These are phyloP conservation scores for Micromonas commoda DNA, from an alignment of 139 green algal species.

Conservation along the genomic window DNA sequence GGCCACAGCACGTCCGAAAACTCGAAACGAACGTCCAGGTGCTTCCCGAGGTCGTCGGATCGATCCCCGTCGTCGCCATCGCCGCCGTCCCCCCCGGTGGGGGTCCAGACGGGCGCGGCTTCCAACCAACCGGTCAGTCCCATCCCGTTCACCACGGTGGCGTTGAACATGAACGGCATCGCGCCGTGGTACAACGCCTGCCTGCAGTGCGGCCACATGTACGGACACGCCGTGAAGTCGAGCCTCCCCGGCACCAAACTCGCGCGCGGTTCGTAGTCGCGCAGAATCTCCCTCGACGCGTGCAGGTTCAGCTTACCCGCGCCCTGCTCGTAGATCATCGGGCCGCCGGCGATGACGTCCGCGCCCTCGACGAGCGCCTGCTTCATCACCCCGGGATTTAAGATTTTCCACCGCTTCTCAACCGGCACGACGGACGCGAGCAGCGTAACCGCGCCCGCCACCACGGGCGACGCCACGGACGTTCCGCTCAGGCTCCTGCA, in stretches of 20 bases:
- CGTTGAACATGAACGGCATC: constrained; percentile 91
- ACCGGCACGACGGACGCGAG: constrained; percentile 78
- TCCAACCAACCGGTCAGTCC: constrained; percentile 66
- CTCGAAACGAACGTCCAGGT: constrained; percentile 80
- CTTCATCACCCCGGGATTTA: constrained; percentile 99
- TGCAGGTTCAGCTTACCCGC: constrained; percentile 63
- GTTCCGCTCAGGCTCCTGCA: constrained; percentile 58
- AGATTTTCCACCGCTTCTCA: constrained; percentile 57
- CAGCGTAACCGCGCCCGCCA: constrained; percentile 86
- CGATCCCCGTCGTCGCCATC: neutral
- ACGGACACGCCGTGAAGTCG: constrained; percentile 86
- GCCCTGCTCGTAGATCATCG: constrained; percentile 81
- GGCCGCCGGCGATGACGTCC: constrained; percentile 44
- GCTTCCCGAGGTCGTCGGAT: neutral
- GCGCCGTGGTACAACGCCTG: constrained; percentile 46
- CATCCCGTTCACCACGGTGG: constrained; percentile 94
- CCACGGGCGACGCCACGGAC: constrained; percentile 90
- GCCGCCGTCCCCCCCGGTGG: neutral
- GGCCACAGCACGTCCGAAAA: constrained; percentile 81
- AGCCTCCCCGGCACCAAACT: constrained; percentile 70
- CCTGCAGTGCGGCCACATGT: constrained; percentile 91
- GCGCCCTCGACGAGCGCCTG: constrained; percentile 94
- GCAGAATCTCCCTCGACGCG: constrained; percentile 52
- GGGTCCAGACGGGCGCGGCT: constrained; percentile 27
- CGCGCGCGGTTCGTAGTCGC: constrained; percentile 73